A percentile compares a stretch with the other conserved stretches of the same genome.
phyloP scores from a whole-genome alignment of 2,329 filamentous ascomycete genomes.

The Cryphonectria radicalis region DNA sequence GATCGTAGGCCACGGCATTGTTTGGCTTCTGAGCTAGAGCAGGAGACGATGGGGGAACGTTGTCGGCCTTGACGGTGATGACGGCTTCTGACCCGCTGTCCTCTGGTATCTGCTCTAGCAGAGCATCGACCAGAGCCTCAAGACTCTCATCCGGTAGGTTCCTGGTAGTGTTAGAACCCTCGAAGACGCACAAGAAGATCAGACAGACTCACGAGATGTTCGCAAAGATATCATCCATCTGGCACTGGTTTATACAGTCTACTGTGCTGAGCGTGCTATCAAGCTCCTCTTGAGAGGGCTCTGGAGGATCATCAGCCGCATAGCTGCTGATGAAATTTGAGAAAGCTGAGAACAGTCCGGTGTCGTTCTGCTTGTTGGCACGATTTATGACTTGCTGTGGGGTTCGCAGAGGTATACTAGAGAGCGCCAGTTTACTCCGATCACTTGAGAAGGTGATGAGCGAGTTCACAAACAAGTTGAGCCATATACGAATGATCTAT shows the following conservation, averaged over 20 bases:
- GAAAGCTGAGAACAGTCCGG: conserved; percentile 89
- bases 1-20: conserved; percentile 74
- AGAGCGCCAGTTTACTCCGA: conserved; percentile 70
- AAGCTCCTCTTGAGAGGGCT: conserved; percentile 95
- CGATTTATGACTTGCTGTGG: conserved; percentile 93
- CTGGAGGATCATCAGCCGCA: conserved; percentile 94
- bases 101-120: conserved; percentile 86
- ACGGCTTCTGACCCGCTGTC: conserved; percentile 75
- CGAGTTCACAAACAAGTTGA: conserved; percentile 96
- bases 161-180: conserved; percentile 34
- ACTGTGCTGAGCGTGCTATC: conserved; percentile 94
- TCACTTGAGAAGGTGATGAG: conserved; percentile 74
- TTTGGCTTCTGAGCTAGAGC: conserved; percentile 62
- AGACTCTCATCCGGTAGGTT: conserved; percentile 44
- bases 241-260: conserved; percentile 90
- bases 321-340: conserved; percentile 99
- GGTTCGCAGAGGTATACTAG: conserved; percentile 84
- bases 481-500: conserved; percentile 86
- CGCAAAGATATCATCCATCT: conserved; percentile 78
- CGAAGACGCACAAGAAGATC: not conserved
- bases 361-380: conserved; percentile 75
- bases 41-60: conserved; percentile 62
- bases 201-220: conserved; percentile 72
- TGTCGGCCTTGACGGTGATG: conserved; percentile 88
- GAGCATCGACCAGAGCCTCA: conserved; percentile 64